A percentile compares a stretch with the other conserved stretches of the same genome.
phyloP scores from a whole-genome alignment of 352 stramenopile genomes.

The Phytophthora melonis region DNA sequence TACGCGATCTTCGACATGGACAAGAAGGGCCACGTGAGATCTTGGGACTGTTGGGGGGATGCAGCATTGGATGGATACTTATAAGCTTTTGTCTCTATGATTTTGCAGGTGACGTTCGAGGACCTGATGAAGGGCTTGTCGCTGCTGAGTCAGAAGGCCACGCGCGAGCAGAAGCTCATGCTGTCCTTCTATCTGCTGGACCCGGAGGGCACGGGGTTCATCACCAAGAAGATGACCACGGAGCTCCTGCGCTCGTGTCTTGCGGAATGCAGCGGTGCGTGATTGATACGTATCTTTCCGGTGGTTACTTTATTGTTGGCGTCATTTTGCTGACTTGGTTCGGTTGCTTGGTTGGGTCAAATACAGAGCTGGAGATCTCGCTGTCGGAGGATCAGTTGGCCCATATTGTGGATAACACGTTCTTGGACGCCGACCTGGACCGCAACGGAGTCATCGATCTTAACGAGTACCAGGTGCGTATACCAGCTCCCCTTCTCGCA shows the following conservation, averaged over 20 bases:
- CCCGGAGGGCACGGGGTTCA: conserved; percentile 79
- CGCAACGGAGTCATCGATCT: conserved; percentile 82
- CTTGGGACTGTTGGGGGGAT: not conserved
- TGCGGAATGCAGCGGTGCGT: conserved; percentile 82
- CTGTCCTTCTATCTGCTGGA: conserved; percentile 89
- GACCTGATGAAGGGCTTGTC: conserved; percentile 84
- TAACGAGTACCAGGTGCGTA: conserved; percentile 77
- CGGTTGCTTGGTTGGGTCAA: conserved; percentile 8
- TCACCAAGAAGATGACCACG: conserved; percentile 86
- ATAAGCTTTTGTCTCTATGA: not conserved
- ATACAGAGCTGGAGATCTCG: conserved; percentile 77
- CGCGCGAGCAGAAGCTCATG: conserved; percentile 88
- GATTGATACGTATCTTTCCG: not conserved
- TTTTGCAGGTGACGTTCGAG: conserved; percentile 78
- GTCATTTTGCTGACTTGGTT: conserved; percentile 1
- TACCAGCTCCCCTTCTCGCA: not conserved
- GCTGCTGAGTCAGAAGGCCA: conserved; percentile 86
- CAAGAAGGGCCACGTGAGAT: conserved; percentile 68
- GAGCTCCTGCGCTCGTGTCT: conserved; percentile 86
- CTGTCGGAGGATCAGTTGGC: conserved; percentile 80
- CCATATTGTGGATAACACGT: conserved; percentile 87
- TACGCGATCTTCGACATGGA: conserved; percentile 90
- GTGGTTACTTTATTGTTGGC: not conserved
- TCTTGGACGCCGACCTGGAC: conserved; percentile 83
- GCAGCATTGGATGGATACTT: not conserved